A percentile compares a stretch with the other conserved stretches of the same genome.
These are phyloP conservation scores for Diospyros kaki DNA, from an alignment of 148 eudicot genomes.

Conservation along the genomic window DNA sequence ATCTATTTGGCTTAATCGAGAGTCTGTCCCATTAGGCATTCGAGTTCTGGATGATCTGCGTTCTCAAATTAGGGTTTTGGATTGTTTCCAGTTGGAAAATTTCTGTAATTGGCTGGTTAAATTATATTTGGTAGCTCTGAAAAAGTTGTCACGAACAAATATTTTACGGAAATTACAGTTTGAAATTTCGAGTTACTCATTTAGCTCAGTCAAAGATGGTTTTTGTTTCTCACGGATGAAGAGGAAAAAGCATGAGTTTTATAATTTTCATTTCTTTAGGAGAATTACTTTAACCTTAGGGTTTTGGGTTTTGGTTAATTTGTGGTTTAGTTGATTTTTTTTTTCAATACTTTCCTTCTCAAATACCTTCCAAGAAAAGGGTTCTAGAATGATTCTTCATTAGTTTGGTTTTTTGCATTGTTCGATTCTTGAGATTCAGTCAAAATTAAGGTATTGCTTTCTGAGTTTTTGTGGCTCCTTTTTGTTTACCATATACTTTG, in stretches of 20 bases:
- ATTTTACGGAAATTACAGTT: constrained; percentile 1
- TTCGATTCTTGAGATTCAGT: constrained; percentile 15
- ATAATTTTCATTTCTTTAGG: not conserved
- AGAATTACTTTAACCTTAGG: not conserved
- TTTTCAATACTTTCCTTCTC: not conserved
- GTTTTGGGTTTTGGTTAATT: not conserved
- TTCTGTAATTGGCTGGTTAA: not conserved
- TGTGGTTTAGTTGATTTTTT: not conserved
- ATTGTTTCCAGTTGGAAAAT: not conserved
- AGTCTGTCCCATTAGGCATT: not conserved
- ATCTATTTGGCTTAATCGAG: constrained; percentile 2
- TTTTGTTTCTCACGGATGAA: not conserved
- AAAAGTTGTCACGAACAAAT: not conserved
- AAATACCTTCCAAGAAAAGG: not conserved
- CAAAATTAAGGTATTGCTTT: constrained; percentile 19
- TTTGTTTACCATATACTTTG: constrained; percentile 1
- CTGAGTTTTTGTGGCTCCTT: not conserved
- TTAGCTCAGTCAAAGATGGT: not conserved
- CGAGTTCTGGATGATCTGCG: not conserved
- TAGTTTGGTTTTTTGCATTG: constrained; percentile 5
- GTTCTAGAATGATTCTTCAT: constrained; percentile 7
- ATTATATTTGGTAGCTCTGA: constrained; percentile 3
- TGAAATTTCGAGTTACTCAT: not conserved
- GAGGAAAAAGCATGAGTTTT: not conserved
- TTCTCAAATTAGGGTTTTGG: constrained; percentile 9